These are phyloP conservation scores for Calvatia gigantea DNA, from an alignment of 768 basidiomycete species.

Conservation along the genomic window DNA sequence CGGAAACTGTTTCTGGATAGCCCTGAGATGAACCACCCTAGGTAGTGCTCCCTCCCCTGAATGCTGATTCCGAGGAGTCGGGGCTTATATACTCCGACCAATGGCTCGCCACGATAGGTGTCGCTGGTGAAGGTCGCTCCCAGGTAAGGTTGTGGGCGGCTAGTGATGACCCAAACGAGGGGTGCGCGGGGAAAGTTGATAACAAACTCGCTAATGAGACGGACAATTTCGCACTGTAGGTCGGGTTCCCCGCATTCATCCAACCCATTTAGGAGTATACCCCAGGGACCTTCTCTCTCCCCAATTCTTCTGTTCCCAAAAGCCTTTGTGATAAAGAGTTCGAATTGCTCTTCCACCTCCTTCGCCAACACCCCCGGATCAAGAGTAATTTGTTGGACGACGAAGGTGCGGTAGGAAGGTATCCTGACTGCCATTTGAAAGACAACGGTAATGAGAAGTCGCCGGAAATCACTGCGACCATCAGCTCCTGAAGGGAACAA, in stretches of 20 bases:
- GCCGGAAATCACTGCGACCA: no score
- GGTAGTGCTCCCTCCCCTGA: no score
- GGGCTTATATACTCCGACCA: background rate
- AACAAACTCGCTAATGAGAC: background rate
- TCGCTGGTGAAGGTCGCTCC: background rate
- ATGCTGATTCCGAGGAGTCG: no score
- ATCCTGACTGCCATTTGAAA: background rate
- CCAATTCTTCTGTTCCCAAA: background rate
- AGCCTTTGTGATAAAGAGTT: background rate
- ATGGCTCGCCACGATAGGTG: background rate
- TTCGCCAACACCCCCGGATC: background rate
- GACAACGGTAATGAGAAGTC: background rate
- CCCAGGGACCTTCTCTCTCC: background rate
- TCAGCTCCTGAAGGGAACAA: no score
- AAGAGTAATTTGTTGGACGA: no score
- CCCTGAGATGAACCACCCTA: background rate
- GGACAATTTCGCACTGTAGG: background rate
- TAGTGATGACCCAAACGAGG: background rate
- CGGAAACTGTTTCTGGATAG: background rate
- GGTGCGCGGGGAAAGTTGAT: background rate
- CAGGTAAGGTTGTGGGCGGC: background rate
- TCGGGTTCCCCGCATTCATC: background rate
- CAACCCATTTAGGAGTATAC: background rate
- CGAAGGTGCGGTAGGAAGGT: background rate
- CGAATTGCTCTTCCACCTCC: background rate